A percentile compares a stretch with the other conserved stretches of the same genome.
These are phyloP conservation scores for Hymenochaete sp. DNA, from an alignment of 1,284 basidiomycete species.

Conservation along the genomic window DNA sequence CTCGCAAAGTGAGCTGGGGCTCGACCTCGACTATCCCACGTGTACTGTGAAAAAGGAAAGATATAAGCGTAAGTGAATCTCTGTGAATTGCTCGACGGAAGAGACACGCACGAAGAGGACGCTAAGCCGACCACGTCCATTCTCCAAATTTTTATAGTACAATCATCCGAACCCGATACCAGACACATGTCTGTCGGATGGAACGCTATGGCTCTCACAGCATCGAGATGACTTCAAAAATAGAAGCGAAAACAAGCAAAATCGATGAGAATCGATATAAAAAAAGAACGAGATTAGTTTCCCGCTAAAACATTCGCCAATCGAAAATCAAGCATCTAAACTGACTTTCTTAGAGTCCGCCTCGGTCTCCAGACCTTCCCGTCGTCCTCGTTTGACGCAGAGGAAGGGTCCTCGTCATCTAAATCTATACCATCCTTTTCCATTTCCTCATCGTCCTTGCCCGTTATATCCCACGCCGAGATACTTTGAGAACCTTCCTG, in stretches of 20 bases:
- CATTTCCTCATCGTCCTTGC: conserved; percentile 47
- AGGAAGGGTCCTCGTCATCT: conserved; percentile 34
- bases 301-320: conserved; percentile 9
- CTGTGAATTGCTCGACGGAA: conserved; percentile 19
- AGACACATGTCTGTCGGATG: conserved; percentile 77
- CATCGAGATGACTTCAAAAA: conserved; percentile 80
- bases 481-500: conserved; percentile 29
- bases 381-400: conserved; percentile 56
- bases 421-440: conserved; percentile 52
- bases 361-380: conserved; percentile 78
- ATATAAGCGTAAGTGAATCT: too few relatives aligned
- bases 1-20: conserved; percentile 85
- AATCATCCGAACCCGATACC: conserved; percentile 90
- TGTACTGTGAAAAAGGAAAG: conserved; percentile 39
- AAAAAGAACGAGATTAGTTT: too few relatives aligned
- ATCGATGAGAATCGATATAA: too few relatives aligned
- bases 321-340: conserved; percentile 23
- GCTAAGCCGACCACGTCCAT: conserved; percentile 67
- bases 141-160: conserved; percentile 93
- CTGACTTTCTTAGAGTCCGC: conserved; percentile 80
- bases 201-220: conserved; percentile 84
- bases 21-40: conserved; percentile 73
- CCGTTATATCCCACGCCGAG: conserved; percentile 37
- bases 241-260: conserved; percentile 22
- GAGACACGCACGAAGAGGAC: conserved; percentile 54